Evolutionary conservation across 192 early-diverging fungal genomes (phyloP).

Genomic region (Backusella psychrophila): DNA sequence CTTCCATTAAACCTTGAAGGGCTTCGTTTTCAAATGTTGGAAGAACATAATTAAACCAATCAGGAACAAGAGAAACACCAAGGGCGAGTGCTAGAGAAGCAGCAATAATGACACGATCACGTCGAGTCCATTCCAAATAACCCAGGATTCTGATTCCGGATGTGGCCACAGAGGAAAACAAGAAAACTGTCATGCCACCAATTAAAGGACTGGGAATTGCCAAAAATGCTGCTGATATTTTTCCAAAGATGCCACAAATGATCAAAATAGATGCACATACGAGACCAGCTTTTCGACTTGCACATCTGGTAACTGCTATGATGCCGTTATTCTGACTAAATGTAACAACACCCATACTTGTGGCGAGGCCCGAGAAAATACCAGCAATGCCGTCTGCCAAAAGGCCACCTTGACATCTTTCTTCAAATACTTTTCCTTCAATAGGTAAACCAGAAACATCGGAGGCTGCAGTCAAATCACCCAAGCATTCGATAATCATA

Average conservation of each 20-base stretch:
- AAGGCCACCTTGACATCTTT: slow-evolving; percentile 52
- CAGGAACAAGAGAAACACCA: slow-evolving; percentile 47
- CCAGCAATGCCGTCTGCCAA: slow-evolving; percentile 47
- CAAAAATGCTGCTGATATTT: slow-evolving; percentile 49
- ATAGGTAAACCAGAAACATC: slow-evolving; percentile 50
- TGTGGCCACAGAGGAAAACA: slow-evolving; percentile 54
- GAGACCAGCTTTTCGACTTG: slow-evolving; percentile 51
- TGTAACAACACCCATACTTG: slow-evolving; percentile 52
- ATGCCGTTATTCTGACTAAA: slow-evolving; percentile 60
- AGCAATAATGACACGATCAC: slow-evolving; percentile 52
- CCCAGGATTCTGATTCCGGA: slow-evolving; percentile 53
- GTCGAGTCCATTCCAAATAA: slow-evolving; percentile 52
- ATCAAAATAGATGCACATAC: slow-evolving; percentile 52
- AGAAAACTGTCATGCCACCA: slow-evolving; percentile 54
- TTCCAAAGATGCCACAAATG: slow-evolving; percentile 51
- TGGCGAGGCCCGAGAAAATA: slow-evolving; percentile 37
- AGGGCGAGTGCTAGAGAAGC: slow-evolving; percentile 45
- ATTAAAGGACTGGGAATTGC: slow-evolving; percentile 45
- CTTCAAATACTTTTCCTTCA: slow-evolving; percentile 52
- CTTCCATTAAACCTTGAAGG: slow-evolving; percentile 40
- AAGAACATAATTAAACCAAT: slow-evolving; percentile 50
- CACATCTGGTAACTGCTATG: slow-evolving; percentile 54
- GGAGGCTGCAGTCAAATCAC: slow-evolving; percentile 54
- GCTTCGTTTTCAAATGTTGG: slow-evolving; percentile 34
- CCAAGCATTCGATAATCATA: slow-evolving; percentile 48